These are phyloP conservation scores for Pyricularia sp. DNA, from an alignment of 2,329 filamentous ascomycete species.

Conservation along the genomic window DNA sequence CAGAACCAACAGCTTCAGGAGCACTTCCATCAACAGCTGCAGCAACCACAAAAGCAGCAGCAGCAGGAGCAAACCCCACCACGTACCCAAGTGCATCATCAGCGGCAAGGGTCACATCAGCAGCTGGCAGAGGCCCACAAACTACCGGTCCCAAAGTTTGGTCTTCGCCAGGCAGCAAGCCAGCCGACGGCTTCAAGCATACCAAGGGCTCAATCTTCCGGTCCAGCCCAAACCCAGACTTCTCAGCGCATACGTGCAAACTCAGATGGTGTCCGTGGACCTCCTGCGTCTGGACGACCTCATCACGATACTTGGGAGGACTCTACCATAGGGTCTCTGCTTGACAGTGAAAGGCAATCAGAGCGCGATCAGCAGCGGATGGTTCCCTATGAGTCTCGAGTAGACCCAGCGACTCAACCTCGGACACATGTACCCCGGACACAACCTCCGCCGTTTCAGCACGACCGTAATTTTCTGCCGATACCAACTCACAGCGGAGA, in stretches of 20 bases:
- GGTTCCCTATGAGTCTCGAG: not conserved
- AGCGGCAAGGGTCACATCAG: conserved; percentile 19
- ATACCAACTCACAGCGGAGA: conserved; percentile 3
- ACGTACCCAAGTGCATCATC: conserved; percentile 17
- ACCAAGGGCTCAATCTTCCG: not conserved
- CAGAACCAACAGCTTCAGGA: conserved; percentile 1
- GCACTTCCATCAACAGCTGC: not conserved
- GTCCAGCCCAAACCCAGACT: conserved; percentile 1
- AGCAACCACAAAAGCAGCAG: conserved; percentile 7
- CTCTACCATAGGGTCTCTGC: conserved; percentile 24
- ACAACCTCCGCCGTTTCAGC: not conserved
- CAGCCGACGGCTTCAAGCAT: conserved; percentile 12
- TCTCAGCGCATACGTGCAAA: conserved; percentile 11
- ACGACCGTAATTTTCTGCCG: conserved; percentile 11
- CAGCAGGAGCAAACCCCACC: conserved; percentile 6
- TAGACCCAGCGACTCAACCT: not conserved
- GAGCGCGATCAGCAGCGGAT: not conserved
- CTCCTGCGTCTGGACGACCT: conserved; percentile 7
- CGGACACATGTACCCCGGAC: not conserved
- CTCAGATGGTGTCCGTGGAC: conserved; percentile 14
- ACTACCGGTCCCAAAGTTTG: conserved; percentile 23
- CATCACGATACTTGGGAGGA: conserved; percentile 25
- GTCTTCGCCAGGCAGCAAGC: conserved; percentile 16
- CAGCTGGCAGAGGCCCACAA: conserved; percentile 22
- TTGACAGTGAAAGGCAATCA: conserved; percentile 9